phyloP scores from a whole-genome alignment of 768 basidiomycete genomes.

The Imleria badia region DNA sequence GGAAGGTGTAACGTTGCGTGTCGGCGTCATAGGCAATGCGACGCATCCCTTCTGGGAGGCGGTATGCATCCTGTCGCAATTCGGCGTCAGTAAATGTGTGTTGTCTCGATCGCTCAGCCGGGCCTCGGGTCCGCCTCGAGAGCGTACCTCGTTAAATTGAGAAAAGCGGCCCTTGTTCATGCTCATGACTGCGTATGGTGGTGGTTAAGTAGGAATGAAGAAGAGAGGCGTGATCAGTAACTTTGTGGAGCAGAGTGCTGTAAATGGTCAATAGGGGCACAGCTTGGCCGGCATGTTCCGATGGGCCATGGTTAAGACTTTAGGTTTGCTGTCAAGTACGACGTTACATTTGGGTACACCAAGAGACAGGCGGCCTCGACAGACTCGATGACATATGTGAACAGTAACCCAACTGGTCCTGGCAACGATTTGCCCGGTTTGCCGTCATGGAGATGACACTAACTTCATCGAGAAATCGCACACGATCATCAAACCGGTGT shows the following conservation, averaged over 20 bases:
- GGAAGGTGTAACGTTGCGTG: constrained; percentile 48
- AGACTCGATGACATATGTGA: too few species aligned
- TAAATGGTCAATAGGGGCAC: constrained; percentile 4
- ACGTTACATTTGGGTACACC: not conserved
- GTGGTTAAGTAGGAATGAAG: constrained; percentile 5
- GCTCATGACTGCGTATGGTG: constrained; percentile 3
- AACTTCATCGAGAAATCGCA: not conserved
- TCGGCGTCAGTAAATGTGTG: not conserved
- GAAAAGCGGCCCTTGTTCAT: constrained; percentile 17
- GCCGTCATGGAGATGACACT: too few species aligned
- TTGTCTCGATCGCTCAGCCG: not conserved
- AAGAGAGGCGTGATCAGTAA: not conserved
- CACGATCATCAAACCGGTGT: not conserved
- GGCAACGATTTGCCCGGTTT: not conserved
- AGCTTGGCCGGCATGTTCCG: not conserved
- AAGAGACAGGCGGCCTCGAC: too few species aligned
- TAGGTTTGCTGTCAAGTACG: not conserved
- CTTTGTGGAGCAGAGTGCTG: not conserved
- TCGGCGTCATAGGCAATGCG: constrained; percentile 57
- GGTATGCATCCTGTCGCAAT: constrained; percentile 33
- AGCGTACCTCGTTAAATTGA: constrained; percentile 25
- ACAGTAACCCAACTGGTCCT: too few species aligned
- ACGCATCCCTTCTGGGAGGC: constrained; percentile 43
- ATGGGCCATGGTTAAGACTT: too few species aligned
- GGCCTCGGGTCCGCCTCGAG: not conserved